A percentile compares a stretch with the other conserved stretches of the same genome.
Evolutionary conservation across 257 asterid species (phyloP).

Genomic region (Ilex aquifolium): DNA sequence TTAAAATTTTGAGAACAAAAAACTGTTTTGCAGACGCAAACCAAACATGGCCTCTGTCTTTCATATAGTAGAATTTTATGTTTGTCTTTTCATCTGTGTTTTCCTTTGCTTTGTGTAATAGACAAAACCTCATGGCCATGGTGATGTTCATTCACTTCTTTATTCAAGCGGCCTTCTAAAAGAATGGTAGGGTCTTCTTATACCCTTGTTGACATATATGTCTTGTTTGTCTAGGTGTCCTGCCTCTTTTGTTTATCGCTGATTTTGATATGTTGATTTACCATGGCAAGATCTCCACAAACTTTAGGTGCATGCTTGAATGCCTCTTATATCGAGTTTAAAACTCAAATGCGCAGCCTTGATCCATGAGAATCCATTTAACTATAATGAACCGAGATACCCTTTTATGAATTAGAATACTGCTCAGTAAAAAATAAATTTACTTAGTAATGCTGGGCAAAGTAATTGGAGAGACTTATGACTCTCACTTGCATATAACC

Average conservation of each 20-base stretch:
- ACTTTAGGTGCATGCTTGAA: neutral
- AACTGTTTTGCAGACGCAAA: no score
- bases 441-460: no score
- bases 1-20: no score
- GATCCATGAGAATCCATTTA: neutral
- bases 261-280: neutral
- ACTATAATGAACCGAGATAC: neutral
- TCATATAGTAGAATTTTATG: neutral
- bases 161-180: conserved; percentile 86
- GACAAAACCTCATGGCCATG: conserved; percentile 99
- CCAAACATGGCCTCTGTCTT: conserved; percentile 6
- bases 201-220: conserved; percentile 7
- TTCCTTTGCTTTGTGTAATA: conserved; percentile 17
- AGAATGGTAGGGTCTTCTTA: conserved; percentile 51
- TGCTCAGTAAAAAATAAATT: no score
- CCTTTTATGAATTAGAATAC: neutral
- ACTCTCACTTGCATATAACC: neutral
- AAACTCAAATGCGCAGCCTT: neutral
- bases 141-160: conserved; percentile 96
- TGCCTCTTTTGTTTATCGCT: conserved; percentile 1
- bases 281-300: neutral
- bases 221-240: neutral
- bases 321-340: neutral
- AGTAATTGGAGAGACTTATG: no score
- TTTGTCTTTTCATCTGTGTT: neutral